Conservation (phyloP, 192 early-diverging fungal species). For the Diversispora eburnea region DNA sequence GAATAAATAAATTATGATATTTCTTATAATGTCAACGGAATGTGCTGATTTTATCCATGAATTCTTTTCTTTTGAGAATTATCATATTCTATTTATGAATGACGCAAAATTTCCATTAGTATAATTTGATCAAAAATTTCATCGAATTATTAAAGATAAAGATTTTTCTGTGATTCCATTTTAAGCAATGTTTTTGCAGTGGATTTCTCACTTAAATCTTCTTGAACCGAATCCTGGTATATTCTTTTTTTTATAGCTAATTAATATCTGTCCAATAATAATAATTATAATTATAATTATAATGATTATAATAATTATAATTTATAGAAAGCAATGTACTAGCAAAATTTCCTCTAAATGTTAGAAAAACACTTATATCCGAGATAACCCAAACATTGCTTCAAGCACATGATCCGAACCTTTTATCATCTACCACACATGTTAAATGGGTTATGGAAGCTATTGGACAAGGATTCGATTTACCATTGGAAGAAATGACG, state of each 20-base stretch:
- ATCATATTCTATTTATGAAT: too few relatives aligned
- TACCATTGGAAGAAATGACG: slow-evolving; percentile 71
- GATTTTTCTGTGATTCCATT: neutral
- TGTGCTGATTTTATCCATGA: too few relatives aligned
- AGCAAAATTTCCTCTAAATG: slow-evolving; percentile 59
- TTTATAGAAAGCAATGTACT: slow-evolving; percentile 69
- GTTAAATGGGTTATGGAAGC: slow-evolving; percentile 84
- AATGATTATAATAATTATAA: neutral
- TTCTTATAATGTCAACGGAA: too few relatives aligned
- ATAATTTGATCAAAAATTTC: too few relatives aligned
- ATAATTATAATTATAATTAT: neutral
- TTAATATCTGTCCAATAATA: slow-evolving; percentile 6
- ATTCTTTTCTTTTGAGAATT: too few relatives aligned
- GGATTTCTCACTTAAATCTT: slow-evolving; percentile 65
- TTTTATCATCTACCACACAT: slow-evolving; percentile 71
- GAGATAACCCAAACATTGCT: slow-evolving; percentile 61
- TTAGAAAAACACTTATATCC: slow-evolving; percentile 60
- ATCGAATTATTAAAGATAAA: neutral
- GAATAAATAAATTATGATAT: too few relatives aligned
- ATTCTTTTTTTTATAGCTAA: neutral
- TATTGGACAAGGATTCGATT: slow-evolving; percentile 74
- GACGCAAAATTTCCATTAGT: too few relatives aligned
- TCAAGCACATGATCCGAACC: slow-evolving; percentile 50
- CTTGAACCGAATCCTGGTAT: slow-evolving; percentile 70
- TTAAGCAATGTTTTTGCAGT: slow-evolving; percentile 67